Evolutionary conservation across 2,329 filamentous ascomycete species (phyloP).

Genomic region (Helicocarpus griseus): DNA sequence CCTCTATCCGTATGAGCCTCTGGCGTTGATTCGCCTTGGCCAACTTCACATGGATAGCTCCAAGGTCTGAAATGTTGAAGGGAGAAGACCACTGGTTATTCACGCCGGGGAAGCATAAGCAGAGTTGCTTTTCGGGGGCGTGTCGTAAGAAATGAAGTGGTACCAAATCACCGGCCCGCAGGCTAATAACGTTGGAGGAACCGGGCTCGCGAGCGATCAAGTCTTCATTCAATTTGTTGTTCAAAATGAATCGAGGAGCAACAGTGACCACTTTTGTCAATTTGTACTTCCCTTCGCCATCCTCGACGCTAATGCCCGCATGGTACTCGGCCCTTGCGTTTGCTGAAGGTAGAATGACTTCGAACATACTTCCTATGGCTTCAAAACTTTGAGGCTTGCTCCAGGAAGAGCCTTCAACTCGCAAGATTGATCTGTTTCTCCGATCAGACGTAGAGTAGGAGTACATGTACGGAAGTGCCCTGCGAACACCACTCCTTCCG

Average conservation of each 20-base stretch:
- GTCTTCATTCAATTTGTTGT: constrained; percentile 84
- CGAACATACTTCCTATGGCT: constrained; percentile 85
- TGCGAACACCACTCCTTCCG: constrained; percentile 47
- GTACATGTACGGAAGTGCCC: constrained; percentile 89
- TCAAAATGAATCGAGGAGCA: constrained; percentile 82
- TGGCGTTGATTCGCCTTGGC: constrained; percentile 85
- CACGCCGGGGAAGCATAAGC: constrained; percentile 82
- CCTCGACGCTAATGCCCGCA: constrained; percentile 75
- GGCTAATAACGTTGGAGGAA: constrained; percentile 71
- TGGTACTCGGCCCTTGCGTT: constrained; percentile 73
- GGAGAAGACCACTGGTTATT: constrained; percentile 97
- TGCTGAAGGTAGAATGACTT: constrained; percentile 70
- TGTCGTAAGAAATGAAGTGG: constrained; percentile 86
- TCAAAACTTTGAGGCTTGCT: constrained; percentile 98
- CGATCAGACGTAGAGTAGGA: constrained; percentile 82
- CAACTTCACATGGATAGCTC: constrained; percentile 86
- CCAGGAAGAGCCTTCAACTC: constrained; percentile 84
- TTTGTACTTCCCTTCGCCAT: constrained; percentile 96
- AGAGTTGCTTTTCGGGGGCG: constrained; percentile 74
- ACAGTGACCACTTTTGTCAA: constrained; percentile 92
- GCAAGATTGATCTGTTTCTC: constrained; percentile 80
- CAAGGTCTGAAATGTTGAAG: constrained; percentile 93
- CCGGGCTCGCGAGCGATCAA: constrained; percentile 86
- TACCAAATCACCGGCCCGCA: constrained; percentile 69
- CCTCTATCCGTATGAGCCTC: constrained; percentile 74